Evolutionary conservation across 2,329 filamentous ascomycete genomes (phyloP), one percentile per base, ranked within the genome.

Genomic region (Aspergillus arachidicola): DNA sequence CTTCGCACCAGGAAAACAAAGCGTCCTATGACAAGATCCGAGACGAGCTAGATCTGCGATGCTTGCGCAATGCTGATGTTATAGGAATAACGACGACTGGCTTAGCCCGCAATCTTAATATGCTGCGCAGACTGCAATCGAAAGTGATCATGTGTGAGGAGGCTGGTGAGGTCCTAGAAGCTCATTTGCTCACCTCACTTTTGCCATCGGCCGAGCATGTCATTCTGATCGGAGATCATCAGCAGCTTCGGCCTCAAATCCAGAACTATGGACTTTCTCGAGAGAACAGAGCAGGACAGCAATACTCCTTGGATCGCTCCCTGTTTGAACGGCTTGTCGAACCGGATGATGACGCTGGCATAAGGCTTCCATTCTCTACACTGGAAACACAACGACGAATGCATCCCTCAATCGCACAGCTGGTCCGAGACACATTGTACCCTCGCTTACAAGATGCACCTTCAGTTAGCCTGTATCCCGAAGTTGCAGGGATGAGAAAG

Each of bases 381-480:
- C 77, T 91, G 3, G 78, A 87, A 12, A 83, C 82, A 0, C 89
- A 92, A 70, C 79, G 88, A 14, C 82, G 89, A 12, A 92, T 92
- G 88, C 82, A 85, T 58, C 89, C 89, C 0, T 80, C 80, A 0
- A 88, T 92, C 11, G 83, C 90, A 0, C 72, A 75, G 1, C 81
- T 92, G 0, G 78, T 92, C 10, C 79, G 86, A 0, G 75, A 81
- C 0, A 85, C 85, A 0, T 72, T 90, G 0, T 91, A 92, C 63
- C 84, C 83, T 0, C 67, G 78, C 0, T 76, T 92, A 0, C 59
- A 81, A 16, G 88, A 92, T 68, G 79, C 81, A 9, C 65, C 75
- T 0, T 73, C 66, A 1, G 79, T 80, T 0, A 32, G 2, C 0
- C 30, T 66, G 0, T 77, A 81, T 60, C 82, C 83, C 0, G 67